Evolutionary conservation across 306 rosid species (phyloP), one percentile per base, ranked within the genome.

Genomic region (Glycine tomentella): DNA sequence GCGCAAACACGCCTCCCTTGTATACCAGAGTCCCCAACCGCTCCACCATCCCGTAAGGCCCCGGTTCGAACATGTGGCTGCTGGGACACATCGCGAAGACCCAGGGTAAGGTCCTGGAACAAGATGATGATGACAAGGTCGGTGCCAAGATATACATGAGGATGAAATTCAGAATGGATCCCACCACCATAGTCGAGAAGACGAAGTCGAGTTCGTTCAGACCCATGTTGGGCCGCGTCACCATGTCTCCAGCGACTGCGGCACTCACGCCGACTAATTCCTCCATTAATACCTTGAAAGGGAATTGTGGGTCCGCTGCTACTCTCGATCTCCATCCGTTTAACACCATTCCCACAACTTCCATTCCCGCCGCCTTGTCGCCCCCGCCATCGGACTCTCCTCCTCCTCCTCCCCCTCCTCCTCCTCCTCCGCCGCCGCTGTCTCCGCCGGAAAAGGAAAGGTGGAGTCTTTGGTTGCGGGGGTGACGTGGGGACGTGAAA

Each of bases 81-180:
- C 66, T 74, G 33, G 97, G 97, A 65, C 95, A 90, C 31, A 68
- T 72, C 3, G 94, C 87, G 62, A 95, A 92, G 11, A 95, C 82
- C 5, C 82, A 83, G 0, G 95, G 95, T 0, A 93, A 83, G 34
- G 14, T 79, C 20, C 20, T 20, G 20, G 20, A 20, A 20, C 20
- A 20, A 20, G 20, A 20, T 2, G 90, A 20, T 20, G 20, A 20
- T 20, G 20, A 20, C 20, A 20, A 20, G 20, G 94, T 84, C 17
- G 98, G 98, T n/a, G 98, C 98, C 3, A 95, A 75, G 0, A 92
- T 88, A 81, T 95, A 95, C 98, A 95, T 95, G 64, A 95, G 91
- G 0, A 90, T 90, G 86, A 95, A 95, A 53, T 95, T 95, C 14
- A 95, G 82, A 15, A 95, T 95, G 31, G 89, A 91, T 3, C 98